Conservation (phyloP, 2,329 filamentous ascomycete genomes). For the Aspergillus versicolor region DNA sequence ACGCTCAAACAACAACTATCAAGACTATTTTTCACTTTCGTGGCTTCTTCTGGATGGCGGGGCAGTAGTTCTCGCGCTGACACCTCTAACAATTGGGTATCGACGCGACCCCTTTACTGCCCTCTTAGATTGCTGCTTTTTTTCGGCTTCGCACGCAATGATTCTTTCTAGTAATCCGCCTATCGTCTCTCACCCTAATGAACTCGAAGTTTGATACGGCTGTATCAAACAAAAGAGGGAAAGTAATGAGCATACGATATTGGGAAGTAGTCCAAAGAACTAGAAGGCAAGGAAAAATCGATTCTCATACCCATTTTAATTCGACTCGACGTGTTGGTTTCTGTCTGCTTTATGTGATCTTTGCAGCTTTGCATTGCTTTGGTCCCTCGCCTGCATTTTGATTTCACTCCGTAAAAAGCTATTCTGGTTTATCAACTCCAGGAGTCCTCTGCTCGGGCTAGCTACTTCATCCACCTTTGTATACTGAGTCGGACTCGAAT, state of each 20-base stretch:
- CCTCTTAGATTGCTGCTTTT: neutral
- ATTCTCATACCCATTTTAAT: neutral
- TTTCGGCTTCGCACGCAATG: neutral
- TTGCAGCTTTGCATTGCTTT: neutral
- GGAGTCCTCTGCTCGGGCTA: neutral
- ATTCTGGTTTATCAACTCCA: neutral
- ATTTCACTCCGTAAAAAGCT: neutral
- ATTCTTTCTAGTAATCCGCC: neutral
- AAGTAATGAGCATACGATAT: neutral
- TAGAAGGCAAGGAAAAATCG: neutral
- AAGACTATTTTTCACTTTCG: neutral
- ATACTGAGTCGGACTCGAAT: too few species aligned
- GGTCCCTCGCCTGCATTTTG: neutral
- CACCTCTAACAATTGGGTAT: neutral
- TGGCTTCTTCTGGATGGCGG: neutral
- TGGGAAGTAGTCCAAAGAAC: neutral
- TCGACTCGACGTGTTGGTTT: neutral
- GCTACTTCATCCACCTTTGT: neutral
- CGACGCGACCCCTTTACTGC: neutral
- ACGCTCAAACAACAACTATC: neutral
- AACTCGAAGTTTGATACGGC: neutral
- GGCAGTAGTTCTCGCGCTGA: neutral
- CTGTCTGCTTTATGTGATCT: neutral
- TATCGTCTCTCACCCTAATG: neutral
- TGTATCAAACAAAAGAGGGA: neutral